Evolutionary conservation across 2,329 filamentous ascomycete genomes (phyloP).

Genomic region (Elsinoe arachidis): DNA sequence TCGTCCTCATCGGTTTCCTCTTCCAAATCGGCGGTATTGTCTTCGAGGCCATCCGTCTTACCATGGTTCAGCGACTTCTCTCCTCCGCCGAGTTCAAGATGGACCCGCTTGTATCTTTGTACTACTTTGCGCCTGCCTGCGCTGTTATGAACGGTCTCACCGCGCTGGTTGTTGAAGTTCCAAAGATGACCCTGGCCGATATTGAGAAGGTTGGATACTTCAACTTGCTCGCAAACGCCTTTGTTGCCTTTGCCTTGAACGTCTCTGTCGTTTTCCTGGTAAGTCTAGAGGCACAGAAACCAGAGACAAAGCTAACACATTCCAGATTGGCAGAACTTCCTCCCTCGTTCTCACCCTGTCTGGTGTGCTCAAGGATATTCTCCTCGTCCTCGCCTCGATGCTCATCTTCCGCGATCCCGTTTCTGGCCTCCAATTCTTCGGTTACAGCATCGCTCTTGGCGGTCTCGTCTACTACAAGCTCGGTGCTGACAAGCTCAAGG

Average conservation of each 20-base stretch:
- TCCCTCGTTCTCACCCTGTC: constrained; percentile 21
- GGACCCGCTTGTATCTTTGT: constrained; percentile 21
- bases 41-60: constrained; percentile 19
- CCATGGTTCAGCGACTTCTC: constrained; percentile 19
- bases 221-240: constrained; percentile 17
- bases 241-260: constrained; percentile 19
- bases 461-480: constrained; percentile 68
- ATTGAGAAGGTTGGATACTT: constrained; percentile 17
- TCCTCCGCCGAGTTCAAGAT: constrained; percentile 20
- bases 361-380: constrained; percentile 21
- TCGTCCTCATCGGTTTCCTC: constrained; percentile 18
- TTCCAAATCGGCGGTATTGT: constrained; percentile 18
- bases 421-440: constrained; percentile 18
- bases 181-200: constrained; percentile 16
- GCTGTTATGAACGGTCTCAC: constrained; percentile 18
- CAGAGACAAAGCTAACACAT: neutral
- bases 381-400: constrained; percentile 21
- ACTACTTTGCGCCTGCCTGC: constrained; percentile 21
- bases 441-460: constrained; percentile 51
- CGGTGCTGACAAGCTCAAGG: constrained; percentile 69
- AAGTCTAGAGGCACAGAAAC: neutral
- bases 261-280: constrained; percentile 19
- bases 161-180: constrained; percentile 16
- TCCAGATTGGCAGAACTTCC: constrained; percentile 20
- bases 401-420: constrained; percentile 20